Conservation (phyloP, 495 filamentous ascomycete genomes). For the Annulohypoxylon maeteangense region DNA sequence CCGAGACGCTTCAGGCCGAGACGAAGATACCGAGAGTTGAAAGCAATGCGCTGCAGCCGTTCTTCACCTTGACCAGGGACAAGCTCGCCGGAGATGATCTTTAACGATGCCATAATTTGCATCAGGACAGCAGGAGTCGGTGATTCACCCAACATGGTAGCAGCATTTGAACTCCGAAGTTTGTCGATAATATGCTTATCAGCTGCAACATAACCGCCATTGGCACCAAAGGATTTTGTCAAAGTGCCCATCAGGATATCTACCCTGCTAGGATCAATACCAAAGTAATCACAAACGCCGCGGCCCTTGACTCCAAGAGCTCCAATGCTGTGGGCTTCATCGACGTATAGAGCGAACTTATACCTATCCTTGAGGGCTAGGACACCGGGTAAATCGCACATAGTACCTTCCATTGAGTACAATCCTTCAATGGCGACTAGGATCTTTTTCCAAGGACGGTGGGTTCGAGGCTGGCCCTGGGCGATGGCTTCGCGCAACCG, state of each 20-base stretch:
- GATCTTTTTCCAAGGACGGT: conserved; percentile 99
- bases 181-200: conserved; percentile 93
- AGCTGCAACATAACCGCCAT: conserved; percentile 94
- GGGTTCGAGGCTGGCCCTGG: conserved; percentile 94
- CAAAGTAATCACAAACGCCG: conserved; percentile 97
- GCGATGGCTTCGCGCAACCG: conserved; percentile 90
- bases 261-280: conserved; percentile 84
- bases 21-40: conserved; percentile 97
- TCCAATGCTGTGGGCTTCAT: conserved; percentile 97
- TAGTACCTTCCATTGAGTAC: conserved; percentile 99
- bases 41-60: conserved; percentile 92
- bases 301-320: conserved; percentile 88
- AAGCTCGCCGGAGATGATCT: conserved; percentile 88
- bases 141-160: conserved; percentile 86
- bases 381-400: conserved; percentile 93
- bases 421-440: conserved; percentile 95
- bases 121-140: conserved; percentile 86
- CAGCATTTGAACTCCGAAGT: conserved; percentile 85
- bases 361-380: conserved; percentile 89
- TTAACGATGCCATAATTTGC: conserved; percentile 86
- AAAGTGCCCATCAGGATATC: conserved; percentile 98
- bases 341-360: conserved; percentile 94
- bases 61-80: conserved; percentile 93
- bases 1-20: conserved; percentile 96
- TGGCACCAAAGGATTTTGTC: conserved; percentile 98